These are phyloP conservation scores for Boeremia lycopersici DNA, from an alignment of 2,329 filamentous ascomycete genomes.

Conservation along the genomic window DNA sequence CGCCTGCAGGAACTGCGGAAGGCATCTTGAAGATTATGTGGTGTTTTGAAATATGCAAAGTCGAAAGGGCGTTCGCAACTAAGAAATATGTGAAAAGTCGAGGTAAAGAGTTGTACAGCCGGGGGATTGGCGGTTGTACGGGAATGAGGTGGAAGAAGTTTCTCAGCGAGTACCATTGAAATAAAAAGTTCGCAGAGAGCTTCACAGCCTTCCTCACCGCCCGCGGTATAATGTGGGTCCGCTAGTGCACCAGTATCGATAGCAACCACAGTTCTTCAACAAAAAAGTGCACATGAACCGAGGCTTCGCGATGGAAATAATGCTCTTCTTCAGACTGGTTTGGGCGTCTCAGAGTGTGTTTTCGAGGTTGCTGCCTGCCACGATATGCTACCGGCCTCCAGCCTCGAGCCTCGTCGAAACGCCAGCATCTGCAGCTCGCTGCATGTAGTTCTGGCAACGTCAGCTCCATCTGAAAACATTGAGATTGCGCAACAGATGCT, in stretches of 20 bases:
- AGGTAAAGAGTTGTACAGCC: constrained; percentile 26
- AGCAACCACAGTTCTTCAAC: not conserved
- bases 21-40: constrained; percentile 40
- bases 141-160: constrained; percentile 17
- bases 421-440: no score
- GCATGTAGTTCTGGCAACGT: no score
- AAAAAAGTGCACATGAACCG: no score
- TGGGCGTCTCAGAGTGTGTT: no score
- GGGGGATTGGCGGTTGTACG: constrained; percentile 25
- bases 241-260: constrained; percentile 16
- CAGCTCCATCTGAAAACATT: no score
- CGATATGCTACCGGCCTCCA: no score
- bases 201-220: constrained; percentile 35
- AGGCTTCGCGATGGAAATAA: no score
- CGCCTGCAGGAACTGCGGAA: constrained; percentile 65
- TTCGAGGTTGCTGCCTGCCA: no score
- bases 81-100: not conserved
- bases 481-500: no score
- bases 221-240: constrained; percentile 23
- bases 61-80: not conserved
- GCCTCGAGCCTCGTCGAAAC: no score
- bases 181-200: constrained; percentile 36
- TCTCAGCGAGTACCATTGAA: constrained; percentile 3
- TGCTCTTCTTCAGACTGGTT: no score
- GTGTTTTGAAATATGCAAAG: constrained; percentile 1